Evolutionary conservation across 495 filamentous ascomycete species (phyloP), one percentile per base, ranked within the genome.

Genomic region (Tuber indicum): DNA sequence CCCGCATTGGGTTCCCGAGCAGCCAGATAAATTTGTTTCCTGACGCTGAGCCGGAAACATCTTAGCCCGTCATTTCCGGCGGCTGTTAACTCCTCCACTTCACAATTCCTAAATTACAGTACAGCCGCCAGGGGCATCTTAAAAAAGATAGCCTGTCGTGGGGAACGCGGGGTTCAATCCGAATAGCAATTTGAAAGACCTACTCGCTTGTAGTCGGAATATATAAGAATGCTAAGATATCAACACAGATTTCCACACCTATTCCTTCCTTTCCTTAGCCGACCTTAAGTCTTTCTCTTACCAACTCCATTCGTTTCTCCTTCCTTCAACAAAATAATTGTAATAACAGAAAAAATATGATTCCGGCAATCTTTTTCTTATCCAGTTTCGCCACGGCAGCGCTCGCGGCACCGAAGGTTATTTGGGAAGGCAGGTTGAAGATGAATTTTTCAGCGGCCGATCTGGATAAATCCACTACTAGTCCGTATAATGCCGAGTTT

Each of bases 381-480:
- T 12, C 58, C 14, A 36, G 26, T 66, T 66, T 66, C 5, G n/a
- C 58, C 58, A 52, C 47, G 6, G 71, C 78, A 7, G 58, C 71
- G 43, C 71, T 44, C 10, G 47, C 70, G 19, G 66, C 43, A 10
- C 9, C 79, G 14, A 72, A 78, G 17, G 44, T 82, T 62, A 70
- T 82, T 46, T 82, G 79, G 32, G 81, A 83, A 44, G 81, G 81
- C 46, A 75, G 81, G 19, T 16, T 82, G 26, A 72, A 80, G n/a
- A 52, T 26, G 46, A 47, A 66, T 26, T 62, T 77, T 14, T 2
- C 43, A 4, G 44, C 76, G 9, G 19, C 73, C 3, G 81, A 77
- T 32, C 62, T 82, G 41, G 80, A 82, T 32, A 75, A 39, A 5
- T 71, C 71, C 44, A 58, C 80, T 32, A 82, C 77, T 9, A 80